Percentiles rank a stretch among this genome's conserved stretches.
Conservation (phyloP, 129 eudicot species). For the Arctium lappa region DNA sequence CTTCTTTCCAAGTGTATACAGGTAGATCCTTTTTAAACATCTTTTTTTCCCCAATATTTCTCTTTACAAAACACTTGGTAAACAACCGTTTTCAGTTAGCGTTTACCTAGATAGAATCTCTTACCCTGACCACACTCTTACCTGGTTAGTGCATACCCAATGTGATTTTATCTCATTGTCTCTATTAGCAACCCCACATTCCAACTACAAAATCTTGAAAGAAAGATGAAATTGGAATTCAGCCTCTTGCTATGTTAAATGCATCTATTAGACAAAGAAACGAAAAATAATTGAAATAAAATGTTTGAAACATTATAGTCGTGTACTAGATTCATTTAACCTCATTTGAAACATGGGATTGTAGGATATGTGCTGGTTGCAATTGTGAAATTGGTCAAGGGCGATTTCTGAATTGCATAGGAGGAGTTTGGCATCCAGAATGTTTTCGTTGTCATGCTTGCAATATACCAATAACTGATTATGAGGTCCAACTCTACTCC, state of each 20-base stretch:
- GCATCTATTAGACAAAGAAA: neutral
- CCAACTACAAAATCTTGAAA: too few species aligned
- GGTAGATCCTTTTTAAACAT: slow-evolving; percentile 33
- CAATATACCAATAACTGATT: slow-evolving; percentile 74
- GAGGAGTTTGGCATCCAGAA: slow-evolving; percentile 96
- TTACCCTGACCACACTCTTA: too few species aligned
- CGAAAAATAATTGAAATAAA: neutral
- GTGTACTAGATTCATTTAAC: neutral
- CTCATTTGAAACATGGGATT: slow-evolving; percentile 12
- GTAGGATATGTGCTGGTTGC: slow-evolving; percentile 95
- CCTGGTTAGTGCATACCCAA: too few species aligned
- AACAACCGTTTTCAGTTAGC: too few species aligned
- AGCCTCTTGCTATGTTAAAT: neutral
- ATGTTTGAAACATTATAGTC: neutral
- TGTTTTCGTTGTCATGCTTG: slow-evolving; percentile 91
- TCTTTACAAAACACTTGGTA: neutral
- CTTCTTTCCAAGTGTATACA: slow-evolving; percentile 53
- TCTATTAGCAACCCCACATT: too few species aligned
- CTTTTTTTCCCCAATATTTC: neutral
- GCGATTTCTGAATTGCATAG: slow-evolving; percentile 91
- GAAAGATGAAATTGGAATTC: too few species aligned
- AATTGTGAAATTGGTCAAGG: slow-evolving; percentile 80
- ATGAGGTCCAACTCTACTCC: slow-evolving; percentile 62
- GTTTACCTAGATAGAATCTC: too few species aligned
- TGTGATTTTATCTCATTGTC: too few species aligned